Base-by-base conservation (phyloP, 106 monocot species). In the Dendrobium officinale region DNA sequence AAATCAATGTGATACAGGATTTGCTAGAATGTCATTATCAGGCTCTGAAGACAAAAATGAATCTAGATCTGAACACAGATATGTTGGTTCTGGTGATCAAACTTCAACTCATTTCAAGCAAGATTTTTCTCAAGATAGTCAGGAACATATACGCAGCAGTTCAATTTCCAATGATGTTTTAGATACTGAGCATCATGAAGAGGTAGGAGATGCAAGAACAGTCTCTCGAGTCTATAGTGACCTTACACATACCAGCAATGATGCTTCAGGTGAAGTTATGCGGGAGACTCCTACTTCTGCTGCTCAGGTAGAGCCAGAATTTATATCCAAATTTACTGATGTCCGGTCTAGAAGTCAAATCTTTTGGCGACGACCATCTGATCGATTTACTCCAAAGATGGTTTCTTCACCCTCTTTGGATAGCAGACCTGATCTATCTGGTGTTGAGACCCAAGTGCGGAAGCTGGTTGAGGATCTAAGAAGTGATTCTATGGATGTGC, bases 401-500 rank as follows among this genome's bases (percentile, higher is more conserved):
- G 56, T 90, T 42, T 84, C 91, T 64, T 88, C 95, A 31, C 77
- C 81, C 4, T 84, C 88, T 44, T 51, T 83, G 49, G 94, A 94
- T 48, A 81, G 84, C 33, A 86, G 88, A 51, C 81, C 88, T 49
- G 92, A 94, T 70, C 75, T 88, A 27, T 82, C 90, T 48, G 86
- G 83, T 40, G 80, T 91, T 61, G 94, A 92, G 80, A 80, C 72
- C 11, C 55, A 94, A 81, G 89, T 93, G 13, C 84, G 77, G 3
- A 87, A 80, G 33, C 75, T 88, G 48, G 80, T 90, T 19, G 96
- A 93, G 58, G 93, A 93, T 74, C 70, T 96, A 78, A 87, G 89
- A 85, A 92, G 82, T 45, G 90, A 92, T 13, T 92, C 89, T 33
- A 4, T 85, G 2, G 92, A 93, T 5, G 41, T 81, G 55, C 91